Conservation (phyloP, 179 eudicot species). For the Silene noctiflora region DNA sequence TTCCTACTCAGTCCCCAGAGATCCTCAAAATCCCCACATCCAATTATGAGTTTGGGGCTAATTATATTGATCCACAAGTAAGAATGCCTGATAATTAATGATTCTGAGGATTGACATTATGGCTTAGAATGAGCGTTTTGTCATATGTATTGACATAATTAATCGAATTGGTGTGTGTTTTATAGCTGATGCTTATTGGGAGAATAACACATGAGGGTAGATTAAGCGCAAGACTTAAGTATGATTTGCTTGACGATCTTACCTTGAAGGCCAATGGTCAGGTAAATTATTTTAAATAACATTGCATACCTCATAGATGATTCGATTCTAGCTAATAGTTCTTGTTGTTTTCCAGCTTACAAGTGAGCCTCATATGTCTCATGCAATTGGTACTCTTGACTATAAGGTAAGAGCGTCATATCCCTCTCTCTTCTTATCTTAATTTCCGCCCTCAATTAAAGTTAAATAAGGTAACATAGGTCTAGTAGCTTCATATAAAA, state of each 20-base stretch:
- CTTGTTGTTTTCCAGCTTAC: constrained; percentile 55
- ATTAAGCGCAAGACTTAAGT: constrained; percentile 71
- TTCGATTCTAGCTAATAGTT: constrained; percentile 1
- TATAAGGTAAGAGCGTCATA: constrained; percentile 57
- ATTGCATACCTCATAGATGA: background rate
- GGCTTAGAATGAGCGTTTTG: background rate
- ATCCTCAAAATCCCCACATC: constrained; percentile 85
- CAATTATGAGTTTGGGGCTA: constrained; percentile 94
- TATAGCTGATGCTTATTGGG: constrained; percentile 88
- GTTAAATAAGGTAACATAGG: background rate
- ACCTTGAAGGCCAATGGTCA: constrained; percentile 71
- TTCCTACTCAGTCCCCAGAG: constrained; percentile 82
- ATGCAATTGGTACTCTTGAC: constrained; percentile 75
- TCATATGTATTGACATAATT: background rate
- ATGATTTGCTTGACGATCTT: constrained; percentile 83
- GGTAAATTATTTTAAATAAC: constrained; percentile 29
- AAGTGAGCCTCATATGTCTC: constrained; percentile 84
- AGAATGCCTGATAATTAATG: background rate
- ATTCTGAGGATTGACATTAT: background rate
- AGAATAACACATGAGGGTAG: constrained; percentile 86
- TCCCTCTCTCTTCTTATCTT: background rate
- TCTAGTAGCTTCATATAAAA: background rate
- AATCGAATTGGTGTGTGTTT: constrained; percentile 16
- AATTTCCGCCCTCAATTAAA: background rate
- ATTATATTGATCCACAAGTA: constrained; percentile 80